A percentile compares a stretch with the other conserved stretches of the same genome.
Conservation (phyloP, 306 rosid genomes). For the Malus orientalis region DNA sequence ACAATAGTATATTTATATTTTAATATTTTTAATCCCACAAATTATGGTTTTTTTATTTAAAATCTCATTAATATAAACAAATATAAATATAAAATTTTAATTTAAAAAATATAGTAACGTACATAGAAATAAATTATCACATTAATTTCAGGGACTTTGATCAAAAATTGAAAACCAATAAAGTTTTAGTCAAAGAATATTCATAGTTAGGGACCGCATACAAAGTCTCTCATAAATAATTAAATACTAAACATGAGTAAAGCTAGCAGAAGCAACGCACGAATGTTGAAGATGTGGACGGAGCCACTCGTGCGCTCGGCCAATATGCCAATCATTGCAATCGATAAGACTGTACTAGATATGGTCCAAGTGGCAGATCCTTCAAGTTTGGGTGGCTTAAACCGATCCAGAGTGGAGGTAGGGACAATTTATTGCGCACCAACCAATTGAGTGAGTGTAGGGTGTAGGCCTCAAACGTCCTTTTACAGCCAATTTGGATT, state of each 20-base stretch:
- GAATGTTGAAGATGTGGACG: background rate
- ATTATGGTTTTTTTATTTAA: no score
- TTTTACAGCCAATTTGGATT: slow-evolving; percentile 19
- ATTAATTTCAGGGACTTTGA: no score
- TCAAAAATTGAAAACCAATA: no score
- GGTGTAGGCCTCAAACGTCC: background rate
- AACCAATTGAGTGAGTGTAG: background rate
- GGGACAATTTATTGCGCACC: slow-evolving; percentile 25
- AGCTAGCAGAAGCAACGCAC: background rate
- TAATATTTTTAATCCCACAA: no score
- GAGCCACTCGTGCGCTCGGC: slow-evolving; percentile 54
- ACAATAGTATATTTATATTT: no score
- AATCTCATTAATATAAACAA: no score
- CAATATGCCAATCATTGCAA: slow-evolving; percentile 46
- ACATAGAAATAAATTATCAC: no score
- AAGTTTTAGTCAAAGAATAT: no score
- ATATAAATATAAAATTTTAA: no score
- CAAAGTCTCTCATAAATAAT: no score
- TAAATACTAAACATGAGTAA: background rate
- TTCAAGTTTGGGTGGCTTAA: slow-evolving; percentile 46
- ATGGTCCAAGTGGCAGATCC: slow-evolving; percentile 20
- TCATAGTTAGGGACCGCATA: no score
- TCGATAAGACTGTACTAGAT: slow-evolving; percentile 14
- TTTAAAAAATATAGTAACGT: no score
- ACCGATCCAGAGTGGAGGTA: background rate